Base-by-base conservation (phyloP, 2,329 filamentous ascomycete species). In the Aspergillus vadensis region DNA sequence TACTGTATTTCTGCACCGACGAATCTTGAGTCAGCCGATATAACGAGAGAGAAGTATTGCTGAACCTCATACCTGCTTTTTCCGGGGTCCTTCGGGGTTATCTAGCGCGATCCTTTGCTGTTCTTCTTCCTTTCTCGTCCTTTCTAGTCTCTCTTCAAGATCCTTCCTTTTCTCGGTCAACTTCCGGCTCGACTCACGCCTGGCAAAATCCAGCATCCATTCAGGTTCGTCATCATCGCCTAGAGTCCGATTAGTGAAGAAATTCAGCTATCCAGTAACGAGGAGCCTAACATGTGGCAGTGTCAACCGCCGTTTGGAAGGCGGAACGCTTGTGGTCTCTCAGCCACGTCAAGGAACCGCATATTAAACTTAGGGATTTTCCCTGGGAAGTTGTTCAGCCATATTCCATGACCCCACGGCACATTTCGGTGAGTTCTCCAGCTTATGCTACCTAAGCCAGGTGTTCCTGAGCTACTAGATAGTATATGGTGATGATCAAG, bases 281-380 rank as follows among this genome's bases (percentile, higher is more conserved):
- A 58, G 67, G 66, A 52, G 67, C 72, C 80, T 70, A 65, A 75
- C 74, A 71, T 63, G 81, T 51, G 74, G 82, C 60, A 70, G 76
- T 60, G 74, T 81, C 59, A 81, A 83, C 49, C 69, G 83, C 65
- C 72, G 83, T 74, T 80, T 89, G 76, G 80, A 89, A 76, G 62
- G 74, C 67, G 70, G 81, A 73, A 76, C 87, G 81, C 74, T 96
- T 94, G 77, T 93, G 86, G 59, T 91, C 86, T 51, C 93, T 88
- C n/a, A 97, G 82, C 93, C 93, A 97, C 2, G 92, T 96, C 69
- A 97, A 76, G 5, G 92, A 88, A 43, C 89, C 90, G 72, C 93
- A 97, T 64, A 97, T 95, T 27, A 97, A 82, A 65, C 93, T 97
- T 48, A 97, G 78, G 1, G 93, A 97, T 83, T 97, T 97, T 48